A percentile compares a stretch with the other conserved stretches of the same genome.
phyloP scores from a whole-genome alignment of 2,329 filamentous ascomycete species.

The Metarhizium guizhouense region DNA sequence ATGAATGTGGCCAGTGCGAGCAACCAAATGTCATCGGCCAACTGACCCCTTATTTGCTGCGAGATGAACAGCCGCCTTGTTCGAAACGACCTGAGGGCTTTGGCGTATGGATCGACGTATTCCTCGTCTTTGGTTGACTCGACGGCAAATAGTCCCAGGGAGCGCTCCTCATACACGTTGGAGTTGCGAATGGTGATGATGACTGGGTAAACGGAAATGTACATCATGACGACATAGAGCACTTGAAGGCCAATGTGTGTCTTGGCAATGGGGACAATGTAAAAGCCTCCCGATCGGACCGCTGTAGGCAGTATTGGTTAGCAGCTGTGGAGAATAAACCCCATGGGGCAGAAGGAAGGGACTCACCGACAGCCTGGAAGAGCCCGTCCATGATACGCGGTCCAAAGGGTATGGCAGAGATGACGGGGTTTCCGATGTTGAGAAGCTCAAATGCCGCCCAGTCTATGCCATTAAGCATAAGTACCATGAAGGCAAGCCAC shows the following conservation, averaged over 20 bases:
- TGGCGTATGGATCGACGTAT: neutral
- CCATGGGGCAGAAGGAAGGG: neutral
- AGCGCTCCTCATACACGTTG: constrained; percentile 45
- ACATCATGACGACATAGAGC: constrained; percentile 57
- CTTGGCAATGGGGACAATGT: constrained; percentile 51
- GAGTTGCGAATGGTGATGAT: constrained; percentile 48
- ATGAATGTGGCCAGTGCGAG: constrained; percentile 51
- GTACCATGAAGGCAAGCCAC: constrained; percentile 51
- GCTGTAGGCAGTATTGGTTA: constrained; percentile 22
- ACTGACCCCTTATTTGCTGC: constrained; percentile 53
- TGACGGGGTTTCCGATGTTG: constrained; percentile 50
- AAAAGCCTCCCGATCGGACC: constrained; percentile 57
- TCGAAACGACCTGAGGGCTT: neutral
- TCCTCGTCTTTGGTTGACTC: constrained; percentile 4
- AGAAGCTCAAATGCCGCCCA: constrained; percentile 59
- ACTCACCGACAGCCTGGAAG: constrained; percentile 50
- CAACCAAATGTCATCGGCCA: constrained; percentile 60
- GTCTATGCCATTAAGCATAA: constrained; percentile 31
- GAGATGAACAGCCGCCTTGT: constrained; percentile 30
- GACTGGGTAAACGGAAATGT: constrained; percentile 54
- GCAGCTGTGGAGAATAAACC: no score
- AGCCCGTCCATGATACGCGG: constrained; percentile 54
- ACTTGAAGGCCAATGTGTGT: constrained; percentile 50
- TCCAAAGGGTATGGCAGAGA: constrained; percentile 41
- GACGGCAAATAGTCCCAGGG: constrained; percentile 45